Percentiles rank a stretch among this genome's conserved stretches.
Evolutionary conservation across 805 yeast genomes (phyloP).

Genomic region (Zygosaccharomyces lentus): DNA sequence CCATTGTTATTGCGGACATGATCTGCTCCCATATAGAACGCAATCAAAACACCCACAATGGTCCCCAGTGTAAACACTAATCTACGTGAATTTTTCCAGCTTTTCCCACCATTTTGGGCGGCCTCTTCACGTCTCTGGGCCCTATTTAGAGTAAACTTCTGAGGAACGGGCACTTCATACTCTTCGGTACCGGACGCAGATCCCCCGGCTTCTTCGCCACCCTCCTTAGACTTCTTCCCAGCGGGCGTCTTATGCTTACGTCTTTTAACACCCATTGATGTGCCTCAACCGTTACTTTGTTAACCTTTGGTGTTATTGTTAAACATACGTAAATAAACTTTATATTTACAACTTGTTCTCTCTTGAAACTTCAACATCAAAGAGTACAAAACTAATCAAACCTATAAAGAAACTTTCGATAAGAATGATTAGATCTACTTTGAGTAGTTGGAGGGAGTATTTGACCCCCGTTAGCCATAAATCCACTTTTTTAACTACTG

Average conservation of each 20-base stretch:
- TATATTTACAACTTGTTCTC: background rate
- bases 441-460: constrained; percentile 85
- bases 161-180: constrained; percentile 1
- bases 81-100: constrained; percentile 48
- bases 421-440: constrained; percentile 58
- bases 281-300: background rate
- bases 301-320: background rate
- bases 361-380: constrained; percentile 1
- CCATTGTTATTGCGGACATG: constrained; percentile 27
- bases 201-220: background rate
- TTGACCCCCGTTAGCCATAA: constrained; percentile 83
- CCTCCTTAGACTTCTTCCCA: background rate
- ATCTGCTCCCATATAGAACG: constrained; percentile 53
- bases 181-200: background rate
- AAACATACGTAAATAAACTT: background rate
- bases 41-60: constrained; percentile 58
- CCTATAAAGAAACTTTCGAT: background rate
- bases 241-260: background rate
- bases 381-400: background rate
- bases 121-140: constrained; percentile 3
- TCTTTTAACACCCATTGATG: background rate
- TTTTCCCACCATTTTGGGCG: constrained; percentile 9
- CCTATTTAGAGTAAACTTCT: background rate
- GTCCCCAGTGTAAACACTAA: constrained; percentile 68
- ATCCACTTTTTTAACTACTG: constrained; percentile 82